Evolutionary conservation across 805 yeast species (phyloP).

Genomic region (Zygosaccharomyces siamensis): DNA sequence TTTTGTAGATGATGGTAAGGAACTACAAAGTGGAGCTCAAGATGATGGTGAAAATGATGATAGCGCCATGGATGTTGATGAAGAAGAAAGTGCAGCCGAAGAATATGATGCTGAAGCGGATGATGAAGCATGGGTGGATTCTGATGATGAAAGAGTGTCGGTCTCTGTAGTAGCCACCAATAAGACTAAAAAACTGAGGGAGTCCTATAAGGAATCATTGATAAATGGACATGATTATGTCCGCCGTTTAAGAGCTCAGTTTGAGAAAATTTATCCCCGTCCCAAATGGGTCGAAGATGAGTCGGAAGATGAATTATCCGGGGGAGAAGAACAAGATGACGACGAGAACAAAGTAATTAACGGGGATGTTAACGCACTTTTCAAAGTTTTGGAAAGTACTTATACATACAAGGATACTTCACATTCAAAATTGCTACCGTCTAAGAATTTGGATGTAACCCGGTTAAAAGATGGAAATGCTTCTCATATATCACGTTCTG

Average conservation of each 20-base stretch:
- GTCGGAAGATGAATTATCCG: conserved; percentile 29
- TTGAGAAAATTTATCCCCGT: conserved; percentile 65
- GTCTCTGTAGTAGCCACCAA: conserved; percentile 58
- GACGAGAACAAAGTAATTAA: conserved; percentile 31
- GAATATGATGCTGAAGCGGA: conserved; percentile 31
- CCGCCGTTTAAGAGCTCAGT: conserved; percentile 65
- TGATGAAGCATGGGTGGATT: conserved; percentile 73
- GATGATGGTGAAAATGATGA: conserved; percentile 21
- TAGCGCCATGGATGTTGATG: conserved; percentile 17
- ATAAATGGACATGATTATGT: conserved; percentile 60
- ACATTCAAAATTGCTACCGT: conserved; percentile 56
- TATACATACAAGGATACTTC: conserved; percentile 40
- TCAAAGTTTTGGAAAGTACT: conserved; percentile 36
- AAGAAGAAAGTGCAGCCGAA: conserved; percentile 28
- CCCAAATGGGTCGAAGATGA: conserved; percentile 71
- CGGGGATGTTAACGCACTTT: conserved; percentile 41
- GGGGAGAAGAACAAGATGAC: conserved; percentile 23
- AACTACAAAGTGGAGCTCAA: conserved; percentile 6
- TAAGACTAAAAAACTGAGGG: conserved; percentile 66
- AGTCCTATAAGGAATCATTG: conserved; percentile 46
- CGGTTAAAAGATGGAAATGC: conserved; percentile 84
- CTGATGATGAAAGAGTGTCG: conserved; percentile 75
- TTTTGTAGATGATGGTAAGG: conserved; percentile 27
- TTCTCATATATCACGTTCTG: conserved; percentile 63
- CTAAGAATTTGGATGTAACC: conserved; percentile 66